Evolutionary conservation across 805 yeast species (phyloP).

Genomic region (Lipomyces oligophaga): DNA sequence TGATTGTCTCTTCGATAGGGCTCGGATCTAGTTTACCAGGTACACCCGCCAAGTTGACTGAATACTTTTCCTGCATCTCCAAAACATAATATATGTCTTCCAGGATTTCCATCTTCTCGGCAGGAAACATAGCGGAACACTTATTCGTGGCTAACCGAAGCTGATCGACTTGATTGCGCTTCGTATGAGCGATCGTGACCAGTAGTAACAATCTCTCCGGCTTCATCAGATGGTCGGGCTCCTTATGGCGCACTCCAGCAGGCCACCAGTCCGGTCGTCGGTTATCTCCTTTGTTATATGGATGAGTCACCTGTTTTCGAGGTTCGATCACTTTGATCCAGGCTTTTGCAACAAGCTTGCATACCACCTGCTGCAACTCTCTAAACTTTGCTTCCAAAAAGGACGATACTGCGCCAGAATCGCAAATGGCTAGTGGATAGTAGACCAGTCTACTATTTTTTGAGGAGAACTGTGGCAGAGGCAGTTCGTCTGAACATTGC

Average conservation of each 20-base stretch:
- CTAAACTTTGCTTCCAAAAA: constrained; percentile 20
- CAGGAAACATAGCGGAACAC: constrained; percentile 10
- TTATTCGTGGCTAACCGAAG: constrained; percentile 25
- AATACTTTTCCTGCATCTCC: constrained; percentile 19
- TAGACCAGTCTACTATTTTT: constrained; percentile 3
- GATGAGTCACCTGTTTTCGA: constrained; percentile 56
- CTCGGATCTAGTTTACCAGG: no score
- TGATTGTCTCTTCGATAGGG: constrained; percentile 2
- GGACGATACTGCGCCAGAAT: constrained; percentile 9
- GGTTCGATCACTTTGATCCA: constrained; percentile 71
- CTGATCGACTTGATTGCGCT: constrained; percentile 4
- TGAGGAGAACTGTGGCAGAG: neutral
- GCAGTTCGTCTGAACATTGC: constrained; percentile 5
- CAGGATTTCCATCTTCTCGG: constrained; percentile 18
- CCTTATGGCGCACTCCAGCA: constrained; percentile 50
- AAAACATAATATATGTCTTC: constrained; percentile 29
- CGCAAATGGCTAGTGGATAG: constrained; percentile 11
- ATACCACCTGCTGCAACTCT: constrained; percentile 48
- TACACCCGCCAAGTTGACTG: no score
- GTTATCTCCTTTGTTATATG: constrained; percentile 52
- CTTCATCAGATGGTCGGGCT: constrained; percentile 70
- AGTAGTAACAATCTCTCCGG: constrained; percentile 52
- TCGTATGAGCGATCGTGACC: constrained; percentile 31
- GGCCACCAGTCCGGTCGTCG: constrained; percentile 76
- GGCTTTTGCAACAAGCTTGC: constrained; percentile 59